Evolutionary conservation across 345 rosid species (phyloP).

Genomic region (Diplotaxis tenuifolia): DNA sequence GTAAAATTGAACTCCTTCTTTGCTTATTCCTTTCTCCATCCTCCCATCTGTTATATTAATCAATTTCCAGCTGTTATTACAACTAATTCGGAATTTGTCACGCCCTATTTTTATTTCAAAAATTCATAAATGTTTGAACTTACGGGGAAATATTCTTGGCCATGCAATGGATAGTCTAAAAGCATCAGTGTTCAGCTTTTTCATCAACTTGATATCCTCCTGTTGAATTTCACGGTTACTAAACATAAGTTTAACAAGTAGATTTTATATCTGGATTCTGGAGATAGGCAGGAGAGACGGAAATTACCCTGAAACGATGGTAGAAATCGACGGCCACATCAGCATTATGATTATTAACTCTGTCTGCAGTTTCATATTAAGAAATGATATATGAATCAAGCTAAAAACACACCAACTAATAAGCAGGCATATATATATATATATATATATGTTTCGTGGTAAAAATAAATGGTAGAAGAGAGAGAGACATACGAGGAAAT

Average conservation of each 20-base stretch:
- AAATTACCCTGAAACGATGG: constrained; percentile 42
- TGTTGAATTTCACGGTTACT: constrained; percentile 1
- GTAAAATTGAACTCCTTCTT: constrained; percentile 43
- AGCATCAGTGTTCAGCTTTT: constrained; percentile 39
- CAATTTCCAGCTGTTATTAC: background rate
- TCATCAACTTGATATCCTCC: constrained; percentile 46
- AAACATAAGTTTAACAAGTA: background rate
- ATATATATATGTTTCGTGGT: background rate
- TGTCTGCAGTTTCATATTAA: constrained; percentile 19
- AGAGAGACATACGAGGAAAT: constrained; percentile 33
- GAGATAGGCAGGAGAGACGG: background rate
- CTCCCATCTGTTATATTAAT: constrained; percentile 30
- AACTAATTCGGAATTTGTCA: background rate
- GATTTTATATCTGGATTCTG: background rate
- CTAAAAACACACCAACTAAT: too few relatives aligned
- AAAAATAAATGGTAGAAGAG: background rate
- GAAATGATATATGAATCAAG: background rate
- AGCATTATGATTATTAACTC: constrained; percentile 25
- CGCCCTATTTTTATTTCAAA: background rate
- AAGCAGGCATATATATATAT: too few relatives aligned
- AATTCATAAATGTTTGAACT: background rate
- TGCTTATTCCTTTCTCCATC: constrained; percentile 39
- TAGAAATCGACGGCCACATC: constrained; percentile 39
- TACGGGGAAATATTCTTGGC: constrained; percentile 49
- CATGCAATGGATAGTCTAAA: constrained; percentile 48